A percentile compares a stretch with the other conserved stretches of the same genome.
phyloP scores from a whole-genome alignment of 2,329 filamentous ascomycete genomes.

The Coniochaeta sp. region DNA sequence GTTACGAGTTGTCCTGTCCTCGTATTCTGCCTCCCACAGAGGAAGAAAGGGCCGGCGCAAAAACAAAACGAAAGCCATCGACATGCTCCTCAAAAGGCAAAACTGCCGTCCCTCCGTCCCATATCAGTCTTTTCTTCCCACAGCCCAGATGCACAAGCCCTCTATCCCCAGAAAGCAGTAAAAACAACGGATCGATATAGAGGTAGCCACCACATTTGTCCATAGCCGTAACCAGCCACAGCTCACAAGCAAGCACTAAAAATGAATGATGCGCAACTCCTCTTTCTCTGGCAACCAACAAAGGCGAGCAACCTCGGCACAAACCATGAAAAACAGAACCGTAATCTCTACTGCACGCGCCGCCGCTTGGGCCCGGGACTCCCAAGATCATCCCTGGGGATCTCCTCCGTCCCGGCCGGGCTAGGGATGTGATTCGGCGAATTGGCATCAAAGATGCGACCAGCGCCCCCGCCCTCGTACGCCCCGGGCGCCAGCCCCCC shows the following conservation, averaged over 20 bases:
- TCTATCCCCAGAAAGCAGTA: not conserved
- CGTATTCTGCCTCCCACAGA: not conserved
- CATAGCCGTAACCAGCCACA: not conserved
- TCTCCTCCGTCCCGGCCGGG: conserved; percentile 42
- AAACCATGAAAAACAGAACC: too few species aligned
- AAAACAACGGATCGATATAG: not conserved
- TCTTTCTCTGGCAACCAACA: too few species aligned
- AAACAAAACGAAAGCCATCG: not conserved
- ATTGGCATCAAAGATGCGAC: conserved; percentile 12
- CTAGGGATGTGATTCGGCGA: conserved; percentile 28
- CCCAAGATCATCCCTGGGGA: conserved; percentile 33
- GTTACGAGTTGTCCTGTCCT: not conserved
- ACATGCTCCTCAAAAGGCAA: not conserved
- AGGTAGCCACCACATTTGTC: not conserved
- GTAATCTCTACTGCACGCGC: not conserved
- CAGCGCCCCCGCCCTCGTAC: conserved; percentile 10
- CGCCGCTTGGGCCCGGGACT: conserved; percentile 10
- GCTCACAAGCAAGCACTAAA: not conserved
- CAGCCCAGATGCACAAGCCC: not conserved
- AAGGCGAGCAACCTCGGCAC: too few species aligned
- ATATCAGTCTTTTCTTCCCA: not conserved
- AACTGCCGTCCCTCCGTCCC: not conserved
- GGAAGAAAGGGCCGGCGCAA: not conserved
- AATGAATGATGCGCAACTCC: too few species aligned
- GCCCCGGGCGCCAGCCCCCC: conserved; percentile 9